Conservation (phyloP, 2,329 filamentous ascomycete species). For the Ceratocystis cacaofunesta region DNA sequence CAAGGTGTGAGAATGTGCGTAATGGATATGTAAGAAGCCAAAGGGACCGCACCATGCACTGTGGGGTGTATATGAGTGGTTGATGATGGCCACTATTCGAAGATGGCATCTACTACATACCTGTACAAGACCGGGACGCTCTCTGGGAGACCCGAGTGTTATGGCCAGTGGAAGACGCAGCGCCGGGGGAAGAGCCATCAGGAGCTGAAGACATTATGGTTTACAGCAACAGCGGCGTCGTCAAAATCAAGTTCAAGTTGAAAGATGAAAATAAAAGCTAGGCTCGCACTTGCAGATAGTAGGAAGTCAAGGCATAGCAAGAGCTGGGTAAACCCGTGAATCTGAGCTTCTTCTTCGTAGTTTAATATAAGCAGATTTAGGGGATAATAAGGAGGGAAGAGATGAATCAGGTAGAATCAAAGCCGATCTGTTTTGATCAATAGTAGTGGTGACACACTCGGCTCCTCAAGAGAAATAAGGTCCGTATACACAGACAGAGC, state of each 20-base stretch:
- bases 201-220: neutral
- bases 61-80: neutral
- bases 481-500: neutral
- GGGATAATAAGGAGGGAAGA: neutral
- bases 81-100: neutral
- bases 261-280: neutral
- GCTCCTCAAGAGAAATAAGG: neutral
- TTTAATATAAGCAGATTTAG: neutral
- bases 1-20: neutral
- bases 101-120: neutral
- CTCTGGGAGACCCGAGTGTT: slow-evolving; percentile 14
- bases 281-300: neutral
- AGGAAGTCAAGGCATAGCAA: slow-evolving; percentile 1
- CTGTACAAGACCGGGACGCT: slow-evolving; percentile 15
- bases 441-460: neutral
- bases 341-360: neutral
- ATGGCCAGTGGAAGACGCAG: neutral
- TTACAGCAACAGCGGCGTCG: neutral
- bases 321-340: neutral
- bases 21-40: neutral
- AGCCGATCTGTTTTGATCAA: neutral
- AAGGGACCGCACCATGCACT: too few species aligned
- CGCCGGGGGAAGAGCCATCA: neutral
- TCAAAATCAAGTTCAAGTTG: neutral
- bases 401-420: neutral